Percentiles rank a stretch among this genome's conserved stretches.
Evolutionary conservation across 1,284 basidiomycete species (phyloP).

Genomic region (Cryptococcus sp.): DNA sequence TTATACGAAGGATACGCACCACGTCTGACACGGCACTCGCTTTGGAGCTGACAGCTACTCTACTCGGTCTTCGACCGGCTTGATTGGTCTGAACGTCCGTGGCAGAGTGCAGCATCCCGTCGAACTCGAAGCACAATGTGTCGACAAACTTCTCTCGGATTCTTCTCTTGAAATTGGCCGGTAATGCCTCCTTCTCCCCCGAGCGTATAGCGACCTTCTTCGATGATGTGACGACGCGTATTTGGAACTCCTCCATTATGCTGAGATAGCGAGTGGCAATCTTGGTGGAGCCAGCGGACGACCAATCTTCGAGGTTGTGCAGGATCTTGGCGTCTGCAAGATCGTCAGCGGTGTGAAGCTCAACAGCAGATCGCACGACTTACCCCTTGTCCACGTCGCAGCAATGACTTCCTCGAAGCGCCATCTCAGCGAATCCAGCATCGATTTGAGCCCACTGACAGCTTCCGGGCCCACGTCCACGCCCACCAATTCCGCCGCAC

Average conservation of each 20-base stretch:
- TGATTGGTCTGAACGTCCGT: constrained; percentile 6
- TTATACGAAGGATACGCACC: too few relatives aligned
- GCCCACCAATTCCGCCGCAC: constrained; percentile 73
- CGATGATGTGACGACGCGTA: constrained; percentile 73
- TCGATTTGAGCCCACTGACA: constrained; percentile 64
- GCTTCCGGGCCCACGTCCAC: constrained; percentile 81
- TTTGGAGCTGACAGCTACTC: constrained; percentile 2
- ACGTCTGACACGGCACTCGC: too few relatives aligned
- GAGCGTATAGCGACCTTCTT: constrained; percentile 67
- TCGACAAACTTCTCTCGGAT: constrained; percentile 88
- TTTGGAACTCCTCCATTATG: constrained; percentile 79
- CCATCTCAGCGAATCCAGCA: constrained; percentile 84
- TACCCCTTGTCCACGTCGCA: constrained; percentile 79
- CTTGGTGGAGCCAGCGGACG: constrained; percentile 57
- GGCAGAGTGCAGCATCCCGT: constrained; percentile 83
- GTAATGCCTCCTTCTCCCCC: constrained; percentile 33
- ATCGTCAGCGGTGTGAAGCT: neutral
- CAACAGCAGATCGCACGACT: constrained; percentile 21
- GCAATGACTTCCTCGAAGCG: constrained; percentile 82
- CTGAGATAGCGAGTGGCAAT: constrained; percentile 62
- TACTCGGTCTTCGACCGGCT: constrained; percentile 18
- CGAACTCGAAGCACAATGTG: constrained; percentile 81
- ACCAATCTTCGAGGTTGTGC: constrained; percentile 85
- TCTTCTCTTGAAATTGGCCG: constrained; percentile 57
- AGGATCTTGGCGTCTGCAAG: constrained; percentile 76